Conservation (phyloP, 257 asterid genomes). For the Mentha longifolia region DNA sequence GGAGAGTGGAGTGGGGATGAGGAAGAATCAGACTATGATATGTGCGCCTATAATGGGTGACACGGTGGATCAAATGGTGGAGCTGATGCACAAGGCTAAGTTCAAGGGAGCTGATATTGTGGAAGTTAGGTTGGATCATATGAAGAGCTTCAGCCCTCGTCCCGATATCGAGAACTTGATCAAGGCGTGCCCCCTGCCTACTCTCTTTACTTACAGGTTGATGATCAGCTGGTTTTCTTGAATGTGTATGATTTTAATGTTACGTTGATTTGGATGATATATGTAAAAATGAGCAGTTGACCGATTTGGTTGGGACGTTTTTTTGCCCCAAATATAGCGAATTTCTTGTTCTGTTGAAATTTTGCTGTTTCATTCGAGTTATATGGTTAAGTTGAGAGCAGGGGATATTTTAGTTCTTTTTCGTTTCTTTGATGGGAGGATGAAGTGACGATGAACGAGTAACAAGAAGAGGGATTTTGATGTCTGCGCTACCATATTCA, state of each 20-base stretch:
- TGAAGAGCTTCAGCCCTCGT: constrained; percentile 64
- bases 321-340: neutral
- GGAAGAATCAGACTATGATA: constrained; percentile 74
- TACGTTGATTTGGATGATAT: neutral
- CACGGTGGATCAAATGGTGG: constrained; percentile 71
- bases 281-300: neutral
- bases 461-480: neutral
- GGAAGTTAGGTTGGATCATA: constrained; percentile 83
- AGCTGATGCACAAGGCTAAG: constrained; percentile 74
- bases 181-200: constrained; percentile 82
- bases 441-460: neutral
- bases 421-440: neutral
- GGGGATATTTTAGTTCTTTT: neutral
- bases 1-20: constrained; percentile 47
- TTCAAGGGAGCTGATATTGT: constrained; percentile 87
- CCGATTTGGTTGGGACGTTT: neutral
- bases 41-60: constrained; percentile 97
- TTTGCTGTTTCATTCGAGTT: constrained; percentile 7
- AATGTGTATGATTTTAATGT: neutral
- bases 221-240: constrained; percentile 27
- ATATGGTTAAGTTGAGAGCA: neutral
- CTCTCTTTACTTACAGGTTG: constrained; percentile 96
- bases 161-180: constrained; percentile 61
- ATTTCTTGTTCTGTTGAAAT: constrained; percentile 1
- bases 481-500: neutral